Evolutionary conservation across 2,329 filamentous ascomycete species (phyloP).

Genomic region (Alternaria gansuensis): DNA sequence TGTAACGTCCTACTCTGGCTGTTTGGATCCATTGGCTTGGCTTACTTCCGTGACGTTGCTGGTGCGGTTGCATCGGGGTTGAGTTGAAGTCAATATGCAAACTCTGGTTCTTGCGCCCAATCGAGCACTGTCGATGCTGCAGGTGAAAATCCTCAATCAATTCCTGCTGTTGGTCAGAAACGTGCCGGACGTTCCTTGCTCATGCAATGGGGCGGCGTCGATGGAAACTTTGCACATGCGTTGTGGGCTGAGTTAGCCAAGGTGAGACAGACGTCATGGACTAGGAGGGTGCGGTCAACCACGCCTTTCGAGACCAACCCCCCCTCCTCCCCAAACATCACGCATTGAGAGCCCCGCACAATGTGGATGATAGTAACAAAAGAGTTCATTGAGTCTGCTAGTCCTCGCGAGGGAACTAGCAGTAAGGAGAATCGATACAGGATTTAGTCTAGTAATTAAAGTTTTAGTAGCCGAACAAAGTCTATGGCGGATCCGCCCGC

Average conservation of each 20-base stretch:
- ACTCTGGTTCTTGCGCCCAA: neutral
- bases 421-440: constrained; percentile 12
- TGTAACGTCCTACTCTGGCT: neutral
- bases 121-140: neutral
- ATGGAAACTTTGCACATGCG: neutral
- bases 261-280: neutral
- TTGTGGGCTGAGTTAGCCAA: neutral
- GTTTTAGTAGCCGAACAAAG: constrained; percentile 19
- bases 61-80: neutral
- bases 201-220: neutral
- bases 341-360: neutral
- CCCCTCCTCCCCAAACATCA: neutral
- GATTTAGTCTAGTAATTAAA: constrained; percentile 34
- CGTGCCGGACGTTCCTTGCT: neutral
- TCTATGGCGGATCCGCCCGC: constrained; percentile 17
- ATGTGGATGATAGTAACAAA: neutral
- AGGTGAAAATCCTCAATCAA: neutral
- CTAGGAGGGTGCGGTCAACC: neutral
- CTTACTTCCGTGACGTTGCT: neutral
- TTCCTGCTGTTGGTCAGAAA: neutral
- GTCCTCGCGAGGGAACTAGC: constrained; percentile 23
- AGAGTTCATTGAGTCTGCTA: constrained; percentile 1
- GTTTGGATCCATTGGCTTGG: neutral
- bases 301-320: neutral
- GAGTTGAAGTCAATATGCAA: neutral